Conservation (phyloP, 257 asterid species). For the Scutellaria galericulata region DNA sequence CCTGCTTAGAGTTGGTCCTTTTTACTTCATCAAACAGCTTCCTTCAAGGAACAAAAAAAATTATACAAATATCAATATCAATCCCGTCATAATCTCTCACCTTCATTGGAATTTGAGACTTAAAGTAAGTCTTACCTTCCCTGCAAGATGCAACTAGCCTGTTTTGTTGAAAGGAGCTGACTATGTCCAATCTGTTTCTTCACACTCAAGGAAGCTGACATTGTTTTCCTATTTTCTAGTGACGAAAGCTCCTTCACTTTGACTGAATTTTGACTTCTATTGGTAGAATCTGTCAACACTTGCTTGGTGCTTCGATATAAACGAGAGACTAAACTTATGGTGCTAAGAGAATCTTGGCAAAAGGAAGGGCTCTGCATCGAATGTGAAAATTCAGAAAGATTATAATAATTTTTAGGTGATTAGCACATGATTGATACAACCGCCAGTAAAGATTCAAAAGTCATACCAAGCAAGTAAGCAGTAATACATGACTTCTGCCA, state of each 20-base stretch:
- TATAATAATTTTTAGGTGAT: slow-evolving; percentile 2
- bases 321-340: slow-evolving; percentile 70
- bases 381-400: slow-evolving; percentile 14
- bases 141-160: slow-evolving; percentile 39
- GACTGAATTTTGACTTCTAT: slow-evolving; percentile 48
- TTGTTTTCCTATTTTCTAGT: slow-evolving; percentile 43
- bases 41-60: slow-evolving; percentile 49
- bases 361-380: slow-evolving; percentile 62
- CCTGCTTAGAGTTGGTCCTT: slow-evolving; percentile 51
- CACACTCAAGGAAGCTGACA: slow-evolving; percentile 48
- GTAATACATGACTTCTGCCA: slow-evolving; percentile 59
- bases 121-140: slow-evolving; percentile 66
- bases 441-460: slow-evolving; percentile 18
- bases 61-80: slow-evolving; percentile 31
- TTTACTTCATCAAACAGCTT: slow-evolving; percentile 53
- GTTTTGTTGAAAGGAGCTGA: slow-evolving; percentile 41
- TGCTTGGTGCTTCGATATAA: slow-evolving; percentile 58
- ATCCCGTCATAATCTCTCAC: not conserved
- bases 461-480: slow-evolving; percentile 82
- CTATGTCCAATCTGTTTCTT: slow-evolving; percentile 48
- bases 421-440: slow-evolving; percentile 17
- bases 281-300: slow-evolving; percentile 57
- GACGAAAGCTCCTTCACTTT: slow-evolving; percentile 53
- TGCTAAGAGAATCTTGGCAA: slow-evolving; percentile 77
- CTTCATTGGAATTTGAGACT: slow-evolving; percentile 3